Base-by-base conservation (phyloP, 2,329 filamentous ascomycete species). In the Fonsecaea multimorphosa region DNA sequence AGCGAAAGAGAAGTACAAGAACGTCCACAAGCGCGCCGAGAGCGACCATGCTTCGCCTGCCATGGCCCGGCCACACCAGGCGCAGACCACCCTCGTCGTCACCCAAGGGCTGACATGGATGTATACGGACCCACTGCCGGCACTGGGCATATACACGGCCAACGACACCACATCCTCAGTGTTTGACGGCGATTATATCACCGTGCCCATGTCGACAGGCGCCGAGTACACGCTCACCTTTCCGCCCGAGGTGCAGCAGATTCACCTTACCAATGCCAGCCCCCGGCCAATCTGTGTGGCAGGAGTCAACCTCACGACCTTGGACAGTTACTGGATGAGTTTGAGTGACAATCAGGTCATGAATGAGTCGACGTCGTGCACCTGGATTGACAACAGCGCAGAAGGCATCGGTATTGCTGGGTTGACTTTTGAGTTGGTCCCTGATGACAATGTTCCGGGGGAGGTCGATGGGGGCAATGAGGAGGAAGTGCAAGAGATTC, bases 251-350 rank as follows among this genome's bases (percentile, higher is more conserved):
- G 44, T 49, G 19, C 44, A 49, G 44, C 44, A 19, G 44, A 54
- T 58, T 24, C 38, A 58, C 5, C 34, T 58, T 19, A 58, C 55
- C 55, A 58, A 58, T n/a, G 34, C 24, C 16, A 22, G 55, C 24
- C 27, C 55, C 5, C 32, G 27, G 27, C 55, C 55, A n/a, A 24
- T 58, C 24, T 58, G 55, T 31, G 24, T 58, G 19, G 55, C 55
- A 22, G 55, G 55, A 8, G 19, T 44, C 38, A 38, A 38, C 19
- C 22, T 58, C 55, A 38, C 55, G 6, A 40, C n/a, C 19, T 19
- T 11, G 19, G 38, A 44, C 32, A 27, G 36, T n/a, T 14, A 31
- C 31, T 38, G 27, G n/a, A 14, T 46, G 55, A 58, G 32, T 24
- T 19, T 58, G 27, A 38, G 32, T n/a, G 55, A 36, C 55, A 44